A percentile compares a stretch with the other conserved stretches of the same genome.
Conservation (phyloP, 2,329 filamentous ascomycete genomes). For the Aspergillus sp. region DNA sequence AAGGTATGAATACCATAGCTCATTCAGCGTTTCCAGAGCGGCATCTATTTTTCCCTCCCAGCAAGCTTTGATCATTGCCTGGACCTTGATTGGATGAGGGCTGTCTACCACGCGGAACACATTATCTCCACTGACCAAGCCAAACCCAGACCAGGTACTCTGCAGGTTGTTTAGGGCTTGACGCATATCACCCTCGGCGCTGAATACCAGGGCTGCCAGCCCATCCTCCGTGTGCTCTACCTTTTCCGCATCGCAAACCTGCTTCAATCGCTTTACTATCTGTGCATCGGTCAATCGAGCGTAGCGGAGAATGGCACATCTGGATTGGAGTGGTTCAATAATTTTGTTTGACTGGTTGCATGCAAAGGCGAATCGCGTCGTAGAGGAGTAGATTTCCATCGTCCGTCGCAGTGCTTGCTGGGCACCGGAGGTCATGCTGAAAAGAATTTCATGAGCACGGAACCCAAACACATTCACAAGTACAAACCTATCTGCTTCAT, state of each 20-base stretch:
- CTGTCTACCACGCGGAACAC: constrained; percentile 97
- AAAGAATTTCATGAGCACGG: neutral
- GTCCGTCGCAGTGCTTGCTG: constrained; percentile 93
- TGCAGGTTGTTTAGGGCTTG: constrained; percentile 99
- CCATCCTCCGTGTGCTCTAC: constrained; percentile 92
- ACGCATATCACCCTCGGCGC: constrained; percentile 96
- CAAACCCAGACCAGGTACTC: constrained; percentile 88
- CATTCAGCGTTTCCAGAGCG: constrained; percentile 80
- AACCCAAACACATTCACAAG: neutral
- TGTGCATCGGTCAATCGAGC: constrained; percentile 88
- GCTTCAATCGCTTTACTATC: constrained; percentile 83
- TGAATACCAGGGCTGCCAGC: constrained; percentile 93
- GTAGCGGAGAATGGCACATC: constrained; percentile 94
- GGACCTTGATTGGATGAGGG: constrained; percentile 95
- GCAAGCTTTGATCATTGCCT: constrained; percentile 97
- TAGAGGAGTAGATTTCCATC: constrained; percentile 98
- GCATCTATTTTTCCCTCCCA: constrained; percentile 88
- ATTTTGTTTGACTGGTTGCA: constrained; percentile 99
- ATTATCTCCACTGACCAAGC: constrained; percentile 95
- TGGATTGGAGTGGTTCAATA: constrained; percentile 96
- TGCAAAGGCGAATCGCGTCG: constrained; percentile 94
- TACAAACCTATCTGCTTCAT: constrained; percentile 80
- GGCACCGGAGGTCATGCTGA: constrained; percentile 87
- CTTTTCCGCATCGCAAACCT: constrained; percentile 89
- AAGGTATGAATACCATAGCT: constrained; percentile 69